Evolutionary conservation across 164 flowering plant species (phyloP), one percentile per base, ranked within the genome.

Genomic region (Vitis cinerea): DNA sequence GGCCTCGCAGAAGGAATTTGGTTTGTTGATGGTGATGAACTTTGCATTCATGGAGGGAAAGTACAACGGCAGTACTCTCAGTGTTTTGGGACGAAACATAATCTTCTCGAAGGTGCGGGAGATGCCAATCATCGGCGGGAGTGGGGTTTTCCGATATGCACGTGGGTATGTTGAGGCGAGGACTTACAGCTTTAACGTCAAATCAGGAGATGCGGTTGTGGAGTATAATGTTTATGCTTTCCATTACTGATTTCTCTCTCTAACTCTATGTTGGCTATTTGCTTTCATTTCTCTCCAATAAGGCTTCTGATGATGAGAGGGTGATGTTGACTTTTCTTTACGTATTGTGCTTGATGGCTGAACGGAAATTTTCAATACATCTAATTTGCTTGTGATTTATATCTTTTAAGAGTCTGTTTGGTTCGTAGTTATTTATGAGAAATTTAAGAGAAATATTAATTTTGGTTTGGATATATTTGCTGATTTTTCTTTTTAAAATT

Each of bases 91-190:
- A 0, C 59, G 75, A 9, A 80, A 80, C 64, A 7, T 67, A 0
- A 49, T 72, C n/a, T 5, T 63, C 1, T 59, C 63, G 9, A 47
- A 2, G 2, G 76, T 72, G 55, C 71, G 83, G 59, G 83, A 80
- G 72, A 71, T 80, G 76, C 78, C 83, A 15, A 64, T 80, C 10
- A 57, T 77, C 14, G 80, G 83, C 1, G 83, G 80, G 0, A 77
- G 70, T 12, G 78, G 80, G 9, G 10, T 69, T 14, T 80, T 77
- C 64, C 48, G 78, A 60, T 77, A 77, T n/a, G 78, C 80, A 0
- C 57, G 72, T 8, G 83, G 83, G n/a, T 80, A 67, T 51, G 83
- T 67, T 44, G 64, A 56, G 64, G 78, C 75, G 1, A 71, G 13
- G 61, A 80, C 80, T 17, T 55, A 63, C 31, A 17, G 5, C 12